These are phyloP conservation scores for Fusarium sp. DNA, from an alignment of 2,329 filamentous ascomycete species.

Conservation along the genomic window DNA sequence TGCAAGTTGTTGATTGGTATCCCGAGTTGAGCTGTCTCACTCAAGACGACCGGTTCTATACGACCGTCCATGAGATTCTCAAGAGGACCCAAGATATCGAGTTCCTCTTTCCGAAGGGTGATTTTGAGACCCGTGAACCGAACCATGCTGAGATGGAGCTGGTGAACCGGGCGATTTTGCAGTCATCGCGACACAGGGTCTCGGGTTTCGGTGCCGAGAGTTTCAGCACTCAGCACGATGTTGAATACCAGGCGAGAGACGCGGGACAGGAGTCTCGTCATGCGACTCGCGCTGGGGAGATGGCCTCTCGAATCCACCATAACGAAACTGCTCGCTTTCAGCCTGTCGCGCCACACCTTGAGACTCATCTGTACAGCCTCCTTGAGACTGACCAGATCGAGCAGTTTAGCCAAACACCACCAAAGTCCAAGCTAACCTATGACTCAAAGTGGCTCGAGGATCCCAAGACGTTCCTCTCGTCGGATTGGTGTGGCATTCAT, in stretches of 20 bases:
- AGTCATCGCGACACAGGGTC: constrained; percentile 11
- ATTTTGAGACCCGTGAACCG: accelerated
- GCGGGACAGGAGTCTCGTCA: not conserved
- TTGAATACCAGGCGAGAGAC: constrained; percentile 18
- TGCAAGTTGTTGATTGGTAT: constrained; percentile 61
- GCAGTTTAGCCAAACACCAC: not conserved
- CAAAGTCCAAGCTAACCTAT: constrained; percentile 9
- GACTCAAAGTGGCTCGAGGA: constrained; percentile 29
- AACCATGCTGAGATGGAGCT: not conserved
- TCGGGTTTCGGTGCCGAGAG: constrained; percentile 37
- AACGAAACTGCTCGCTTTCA: not conserved
- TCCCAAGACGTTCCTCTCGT: not conserved
- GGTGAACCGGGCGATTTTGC: constrained; percentile 23
- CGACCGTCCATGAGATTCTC: not conserved
- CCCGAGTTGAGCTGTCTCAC: constrained; percentile 50
- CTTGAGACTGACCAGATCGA: not conserved
- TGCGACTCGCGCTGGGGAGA: not conserved
- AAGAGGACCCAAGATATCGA: not conserved
- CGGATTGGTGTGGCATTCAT: constrained; percentile 31
- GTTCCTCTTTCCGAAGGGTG: constrained; percentile 18
- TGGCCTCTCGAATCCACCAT: not conserved
- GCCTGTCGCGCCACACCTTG: not conserved
- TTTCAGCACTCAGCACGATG: constrained; percentile 16
- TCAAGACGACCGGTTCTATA: constrained; percentile 57
- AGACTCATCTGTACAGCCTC: not conserved